Base-by-base conservation (phyloP, 2,329 filamentous ascomycete genomes). In the Magnaporthiopsis incrustans region DNA sequence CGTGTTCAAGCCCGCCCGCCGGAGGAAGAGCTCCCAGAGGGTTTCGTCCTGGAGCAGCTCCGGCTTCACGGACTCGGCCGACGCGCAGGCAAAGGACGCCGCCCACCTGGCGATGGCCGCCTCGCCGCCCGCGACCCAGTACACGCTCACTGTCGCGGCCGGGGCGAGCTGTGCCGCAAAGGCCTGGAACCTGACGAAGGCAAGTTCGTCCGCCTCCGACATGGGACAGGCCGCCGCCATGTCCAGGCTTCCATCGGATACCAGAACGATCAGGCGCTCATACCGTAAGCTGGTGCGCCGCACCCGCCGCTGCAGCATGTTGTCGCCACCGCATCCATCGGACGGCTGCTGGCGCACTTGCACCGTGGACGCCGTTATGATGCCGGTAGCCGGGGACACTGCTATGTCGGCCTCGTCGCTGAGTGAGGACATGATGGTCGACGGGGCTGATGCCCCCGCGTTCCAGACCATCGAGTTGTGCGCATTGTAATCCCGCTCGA, bases 351-450 rank as follows among this genome's bases (percentile, higher is more conserved):
- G 93, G 58, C 87, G 89, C 32, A 89, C 80, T 67, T 88, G 86
- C 66, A 93, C 85, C 6, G 93, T 77, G 0, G 85, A 90, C 0
- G 90, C 90, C 26, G 90, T 71, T 0, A 96, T 73, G 3, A 96
- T 76, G 0, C 90, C 92, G 0, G 83, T 85, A 0, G 78, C 80
- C 0, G 90, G 86, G 0, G 90, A 90, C 6, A 93, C 69, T 1
- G 89, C 83, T 3, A 97, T 74, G 69, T 97, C 92, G 3, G 90
- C 88, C 72, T 70, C 69, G 35, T 64, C 61, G 14, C n/a, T 27
- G 35, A 65, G 59, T 30, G 59, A 44, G 11, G 62, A 57, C n/a
- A 62, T 56, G 57, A 62, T 38, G 30, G 67, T 67, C 2, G 66
- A 65, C 5, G 64, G 64, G 4, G 59, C 59, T 56, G 69, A 65